Evolutionary conservation across 371 early-diverging fungal genomes (phyloP).

Genomic region (Nosema muscidifuracis): DNA sequence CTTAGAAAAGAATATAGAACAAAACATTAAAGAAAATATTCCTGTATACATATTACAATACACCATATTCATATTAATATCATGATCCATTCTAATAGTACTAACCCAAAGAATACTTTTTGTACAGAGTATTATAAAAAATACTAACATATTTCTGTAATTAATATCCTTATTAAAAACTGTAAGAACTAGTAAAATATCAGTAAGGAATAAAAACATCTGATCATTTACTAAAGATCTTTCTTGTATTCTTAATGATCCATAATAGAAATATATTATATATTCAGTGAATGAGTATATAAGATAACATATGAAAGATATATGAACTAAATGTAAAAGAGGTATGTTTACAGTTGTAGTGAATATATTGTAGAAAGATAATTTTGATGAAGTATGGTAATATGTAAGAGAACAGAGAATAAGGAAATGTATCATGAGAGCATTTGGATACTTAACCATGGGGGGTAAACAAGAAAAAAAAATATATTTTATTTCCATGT

Average conservation of each 20-base stretch:
- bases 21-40: conserved; percentile 1
- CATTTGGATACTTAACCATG: too few relatives aligned
- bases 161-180: conserved; percentile 56
- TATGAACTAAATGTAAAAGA: conserved; percentile 56
- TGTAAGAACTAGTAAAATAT: conserved; percentile 52
- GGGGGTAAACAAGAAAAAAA: too few relatives aligned
- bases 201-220: conserved; percentile 44
- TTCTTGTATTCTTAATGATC: conserved; percentile 46
- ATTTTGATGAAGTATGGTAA: too few relatives aligned
- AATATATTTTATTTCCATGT: too few relatives aligned
- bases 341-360: conserved; percentile 37
- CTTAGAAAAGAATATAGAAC: conserved; percentile 1
- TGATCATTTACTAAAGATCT: conserved; percentile 54
- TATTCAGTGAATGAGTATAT: conserved; percentile 32
- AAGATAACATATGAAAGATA: conserved; percentile 38
- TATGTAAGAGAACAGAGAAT: background rate
- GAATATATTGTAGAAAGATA: conserved; percentile 31
- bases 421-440: too few relatives aligned
- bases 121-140: conserved; percentile 49
- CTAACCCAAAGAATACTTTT: conserved; percentile 53
- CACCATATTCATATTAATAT: background rate
- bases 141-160: conserved; percentile 43
- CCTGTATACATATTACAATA: conserved; percentile 9
- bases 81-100: conserved; percentile 35
- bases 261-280: conserved; percentile 27